phyloP scores from a whole-genome alignment of 2,329 filamentous ascomycete species.

The Cladorrhinum sp. region DNA sequence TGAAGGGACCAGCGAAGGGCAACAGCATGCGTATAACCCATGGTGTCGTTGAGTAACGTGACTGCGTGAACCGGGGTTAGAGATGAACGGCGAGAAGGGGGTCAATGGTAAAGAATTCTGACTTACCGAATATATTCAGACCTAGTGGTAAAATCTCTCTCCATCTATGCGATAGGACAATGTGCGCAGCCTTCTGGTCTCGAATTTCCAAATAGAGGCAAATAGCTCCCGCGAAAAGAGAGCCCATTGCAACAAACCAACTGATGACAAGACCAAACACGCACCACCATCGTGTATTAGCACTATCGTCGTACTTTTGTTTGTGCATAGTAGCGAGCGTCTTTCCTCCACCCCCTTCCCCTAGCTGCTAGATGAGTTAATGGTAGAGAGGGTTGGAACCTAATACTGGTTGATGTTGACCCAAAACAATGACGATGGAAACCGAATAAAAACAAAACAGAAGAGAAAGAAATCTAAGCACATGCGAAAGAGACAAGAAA shows the following conservation, averaged over 20 bases:
- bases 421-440: neutral
- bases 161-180: conserved; percentile 18
- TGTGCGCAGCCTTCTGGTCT: conserved; percentile 12
- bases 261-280: conserved; percentile 19
- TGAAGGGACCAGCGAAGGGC: conserved; percentile 33
- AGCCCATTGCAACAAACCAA: conserved; percentile 20
- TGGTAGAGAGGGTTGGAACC: neutral
- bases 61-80: conserved; percentile 14
- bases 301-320: conserved; percentile 21
- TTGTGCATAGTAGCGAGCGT: conserved; percentile 11
- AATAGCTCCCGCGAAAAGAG: conserved; percentile 19
- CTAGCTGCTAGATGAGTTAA: neutral
- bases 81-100: neutral
- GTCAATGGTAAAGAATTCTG: neutral
- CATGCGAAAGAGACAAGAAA: neutral
- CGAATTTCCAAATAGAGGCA: conserved; percentile 18
- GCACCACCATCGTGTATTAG: conserved; percentile 17
- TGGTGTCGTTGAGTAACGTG: conserved; percentile 31
- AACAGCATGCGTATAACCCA: conserved; percentile 33
- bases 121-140: conserved; percentile 36
- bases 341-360: neutral
- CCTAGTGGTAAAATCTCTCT: conserved; percentile 28
- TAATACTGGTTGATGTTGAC: neutral
- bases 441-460: neutral
- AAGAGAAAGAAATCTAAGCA: neutral